Evolutionary conservation across 352 stramenopile genomes (phyloP).

Genomic region (Phytophthora ohioensis): DNA sequence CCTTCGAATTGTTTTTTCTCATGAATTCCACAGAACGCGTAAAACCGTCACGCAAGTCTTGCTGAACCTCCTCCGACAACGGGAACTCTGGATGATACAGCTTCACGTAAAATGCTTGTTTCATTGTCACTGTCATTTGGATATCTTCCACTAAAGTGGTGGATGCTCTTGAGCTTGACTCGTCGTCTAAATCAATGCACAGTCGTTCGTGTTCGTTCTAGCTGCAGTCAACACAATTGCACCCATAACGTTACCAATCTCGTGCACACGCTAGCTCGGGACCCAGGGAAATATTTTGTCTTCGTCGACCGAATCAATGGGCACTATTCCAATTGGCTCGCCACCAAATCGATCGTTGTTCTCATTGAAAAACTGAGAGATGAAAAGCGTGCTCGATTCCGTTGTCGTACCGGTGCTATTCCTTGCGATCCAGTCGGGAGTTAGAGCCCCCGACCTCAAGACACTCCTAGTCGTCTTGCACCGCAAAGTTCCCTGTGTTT

Average conservation of each 20-base stretch:
- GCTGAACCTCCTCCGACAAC: not conserved
- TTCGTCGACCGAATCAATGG: conserved; percentile 38
- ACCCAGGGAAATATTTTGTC: conserved; percentile 45
- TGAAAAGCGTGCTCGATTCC: conserved; percentile 35
- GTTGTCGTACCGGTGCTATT: conserved; percentile 22
- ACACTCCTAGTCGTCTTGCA: conserved; percentile 36
- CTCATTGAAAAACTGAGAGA: conserved; percentile 25
- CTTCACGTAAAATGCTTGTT: conserved; percentile 8
- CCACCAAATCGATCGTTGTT: conserved; percentile 8
- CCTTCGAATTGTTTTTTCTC: conserved; percentile 5
- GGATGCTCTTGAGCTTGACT: not conserved
- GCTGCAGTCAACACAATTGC: conserved; percentile 24
- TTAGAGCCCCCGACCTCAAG: conserved; percentile 21
- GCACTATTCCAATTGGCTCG: conserved; percentile 30
- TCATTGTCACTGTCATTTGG: too few relatives aligned
- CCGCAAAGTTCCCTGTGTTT: conserved; percentile 40
- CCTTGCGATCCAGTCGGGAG: conserved; percentile 22
- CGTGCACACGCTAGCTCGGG: conserved; percentile 12
- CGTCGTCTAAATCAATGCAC: not conserved
- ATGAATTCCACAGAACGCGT: conserved; percentile 1
- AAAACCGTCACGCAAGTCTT: conserved; percentile 8
- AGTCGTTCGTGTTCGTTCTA: not conserved
- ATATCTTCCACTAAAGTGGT: too few relatives aligned
- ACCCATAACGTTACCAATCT: conserved; percentile 17
- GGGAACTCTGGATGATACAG: conserved; percentile 8